These are phyloP conservation scores for Paramecium pentaurelia DNA, from an alignment of 73 alveolate species.

Conservation along the genomic window DNA sequence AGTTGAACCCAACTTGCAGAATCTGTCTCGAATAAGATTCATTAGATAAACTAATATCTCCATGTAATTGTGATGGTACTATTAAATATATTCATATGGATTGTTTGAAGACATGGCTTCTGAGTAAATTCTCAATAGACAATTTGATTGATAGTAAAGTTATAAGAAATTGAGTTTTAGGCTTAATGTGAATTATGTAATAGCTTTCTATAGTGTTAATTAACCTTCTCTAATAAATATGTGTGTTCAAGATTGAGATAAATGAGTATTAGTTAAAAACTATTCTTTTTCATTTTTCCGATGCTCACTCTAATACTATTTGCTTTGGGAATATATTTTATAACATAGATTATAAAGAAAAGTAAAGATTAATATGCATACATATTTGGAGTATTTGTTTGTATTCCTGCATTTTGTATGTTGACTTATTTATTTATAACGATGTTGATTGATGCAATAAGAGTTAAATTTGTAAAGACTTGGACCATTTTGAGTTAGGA, in stretches of 20 bases:
- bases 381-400: not conserved
- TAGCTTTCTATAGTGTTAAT: not conserved
- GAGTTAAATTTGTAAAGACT: not conserved
- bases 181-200: slow-evolving; percentile 38
- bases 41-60: slow-evolving; percentile 61
- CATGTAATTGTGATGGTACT: slow-evolving; percentile 73
- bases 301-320: not conserved
- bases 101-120: slow-evolving; percentile 70
- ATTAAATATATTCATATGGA: slow-evolving; percentile 67
- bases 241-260: not conserved
- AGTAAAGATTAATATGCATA: not conserved
- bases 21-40: slow-evolving; percentile 59
- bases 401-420: not conserved
- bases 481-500: not conserved
- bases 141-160: not conserved
- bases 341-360: not conserved
- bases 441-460: not conserved
- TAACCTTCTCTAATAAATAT: not conserved
- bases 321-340: not conserved
- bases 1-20: slow-evolving; percentile 28
- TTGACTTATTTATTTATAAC: not conserved
- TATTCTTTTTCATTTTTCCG: not conserved
- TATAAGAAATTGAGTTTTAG: not conserved
- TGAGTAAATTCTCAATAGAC: not conserved
- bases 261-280: not conserved